Conservation (phyloP, 2,329 filamentous ascomycete species). For the Neopestalotiopsis clavispora region DNA sequence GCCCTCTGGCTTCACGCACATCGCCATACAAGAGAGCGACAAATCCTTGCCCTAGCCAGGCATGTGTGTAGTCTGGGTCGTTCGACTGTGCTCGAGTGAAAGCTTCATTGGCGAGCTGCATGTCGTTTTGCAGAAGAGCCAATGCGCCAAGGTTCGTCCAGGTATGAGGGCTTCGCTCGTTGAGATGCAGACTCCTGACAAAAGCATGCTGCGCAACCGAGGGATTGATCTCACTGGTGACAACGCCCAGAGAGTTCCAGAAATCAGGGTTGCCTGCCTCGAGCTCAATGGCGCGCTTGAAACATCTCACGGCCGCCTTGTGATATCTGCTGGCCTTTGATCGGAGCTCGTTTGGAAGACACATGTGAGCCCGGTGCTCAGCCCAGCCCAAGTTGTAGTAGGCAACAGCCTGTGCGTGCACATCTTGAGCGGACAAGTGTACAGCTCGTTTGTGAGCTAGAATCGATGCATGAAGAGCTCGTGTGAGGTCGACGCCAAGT, state of each 20-base stretch:
- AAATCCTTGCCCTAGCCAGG: constrained; percentile 92
- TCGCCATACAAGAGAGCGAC: constrained; percentile 81
- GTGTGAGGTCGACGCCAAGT: constrained; percentile 55
- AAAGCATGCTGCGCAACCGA: constrained; percentile 93
- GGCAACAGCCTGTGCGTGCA: constrained; percentile 90
- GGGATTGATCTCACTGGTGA: constrained; percentile 83
- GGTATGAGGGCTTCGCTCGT: constrained; percentile 80
- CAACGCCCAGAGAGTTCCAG: constrained; percentile 94
- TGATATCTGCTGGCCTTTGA: constrained; percentile 72
- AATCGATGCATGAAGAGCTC: constrained; percentile 73
- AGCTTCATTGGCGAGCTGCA: constrained; percentile 84
- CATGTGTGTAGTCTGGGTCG: constrained; percentile 90
- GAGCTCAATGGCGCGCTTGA: constrained; percentile 94
- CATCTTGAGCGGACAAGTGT: constrained; percentile 71
- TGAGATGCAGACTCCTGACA: constrained; percentile 88
- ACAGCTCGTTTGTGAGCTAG: constrained; percentile 89
- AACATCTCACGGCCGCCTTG: constrained; percentile 83
- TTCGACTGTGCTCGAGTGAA: constrained; percentile 92
- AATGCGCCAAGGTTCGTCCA: constrained; percentile 93
- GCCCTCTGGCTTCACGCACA: constrained; percentile 74
- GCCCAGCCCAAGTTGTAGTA: constrained; percentile 98
- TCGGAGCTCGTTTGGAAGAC: constrained; percentile 55
- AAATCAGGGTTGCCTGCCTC: constrained; percentile 95
- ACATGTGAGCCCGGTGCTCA: constrained; percentile 80
- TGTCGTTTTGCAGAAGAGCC: constrained; percentile 83